Conservation (phyloP, 805 yeast genomes). For the Schwanniomyces sp. region DNA sequence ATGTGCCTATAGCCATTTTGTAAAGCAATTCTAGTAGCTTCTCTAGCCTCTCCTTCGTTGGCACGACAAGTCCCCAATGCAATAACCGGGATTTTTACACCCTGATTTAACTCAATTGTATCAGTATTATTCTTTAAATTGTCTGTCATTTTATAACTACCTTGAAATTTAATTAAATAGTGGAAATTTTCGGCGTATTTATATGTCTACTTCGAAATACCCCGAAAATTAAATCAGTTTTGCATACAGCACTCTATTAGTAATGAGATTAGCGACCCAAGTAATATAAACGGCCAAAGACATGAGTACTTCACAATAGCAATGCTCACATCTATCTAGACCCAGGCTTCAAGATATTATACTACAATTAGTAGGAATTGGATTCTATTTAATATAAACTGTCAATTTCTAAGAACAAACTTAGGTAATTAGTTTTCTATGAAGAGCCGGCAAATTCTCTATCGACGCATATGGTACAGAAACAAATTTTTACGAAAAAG, state of each 20-base stretch:
- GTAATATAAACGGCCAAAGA: too few species aligned
- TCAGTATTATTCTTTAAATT: constrained; percentile 5
- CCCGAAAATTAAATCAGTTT: background rate
- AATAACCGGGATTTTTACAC: constrained; percentile 60
- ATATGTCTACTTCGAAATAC: background rate
- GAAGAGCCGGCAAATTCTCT: too few species aligned
- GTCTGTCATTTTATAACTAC: background rate
- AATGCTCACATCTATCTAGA: too few species aligned
- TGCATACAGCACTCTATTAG: background rate
- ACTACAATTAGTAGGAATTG: too few species aligned
- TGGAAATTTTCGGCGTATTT: background rate
- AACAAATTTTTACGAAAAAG: too few species aligned
- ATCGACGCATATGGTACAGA: too few species aligned
- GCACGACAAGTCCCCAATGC: constrained; percentile 79
- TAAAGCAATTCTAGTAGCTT: constrained; percentile 58
- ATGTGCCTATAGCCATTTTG: constrained; percentile 71
- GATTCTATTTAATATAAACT: too few species aligned
- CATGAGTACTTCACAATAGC: too few species aligned
- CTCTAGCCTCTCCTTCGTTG: constrained; percentile 41
- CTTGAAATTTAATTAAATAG: background rate
- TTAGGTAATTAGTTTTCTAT: too few species aligned
- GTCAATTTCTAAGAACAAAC: too few species aligned
- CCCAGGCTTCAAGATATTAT: too few species aligned
- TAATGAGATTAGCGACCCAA: background rate
- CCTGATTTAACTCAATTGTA: constrained; percentile 53